Base-by-base conservation (phyloP, 2,329 filamentous ascomycete genomes). In the Penicillium crustosum region DNA sequence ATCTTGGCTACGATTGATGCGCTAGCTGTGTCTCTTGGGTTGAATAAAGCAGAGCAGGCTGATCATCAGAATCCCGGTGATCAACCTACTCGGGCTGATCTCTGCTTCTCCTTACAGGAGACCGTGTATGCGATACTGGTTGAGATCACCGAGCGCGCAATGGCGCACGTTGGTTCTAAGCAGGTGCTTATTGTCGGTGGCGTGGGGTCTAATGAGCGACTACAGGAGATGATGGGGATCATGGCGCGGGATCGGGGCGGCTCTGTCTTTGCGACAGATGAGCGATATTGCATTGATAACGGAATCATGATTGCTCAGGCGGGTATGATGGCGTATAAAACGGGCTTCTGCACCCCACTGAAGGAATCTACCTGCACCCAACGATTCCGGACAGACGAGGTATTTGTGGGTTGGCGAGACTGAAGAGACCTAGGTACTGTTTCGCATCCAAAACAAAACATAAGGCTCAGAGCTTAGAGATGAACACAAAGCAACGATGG, bases 171-270 rank as follows among this genome's bases (percentile, higher is more conserved):
- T 10, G 93, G 92, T 13, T 91, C 89, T 55, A 85, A 81, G 50
- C 91, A 97, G 78, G 94, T 99, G 7, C 81, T 99, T 43, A 92
- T 99, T 54, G 94, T 99, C 2, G 94, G 94, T 42, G 94, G 94
- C 19, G 94, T 99, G 1, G 94, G 94, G 3, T 96, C 90, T 73
- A 99, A 99, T 73, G 89, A 96, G 78, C 84, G 94, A 5, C 74
- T 99, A 65, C 94, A 99, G 17, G 79, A 96, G 69, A 99, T 99
- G 94, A 97, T 99, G 94, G 93, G 91, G n/a, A 81, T 89, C 48
- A 99, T 99, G 94, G 93, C 93, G 19, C 81, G 81, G 44, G 92
- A 96, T 74, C 81, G 94, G 38, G 91, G 92, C 50, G 94, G 94
- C 5, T 93, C 86, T 69, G 91, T 97, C 4, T 97, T 89, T 77